A percentile compares a stretch with the other conserved stretches of the same genome.
These are phyloP conservation scores for Kernera saxatilis DNA, from an alignment of 345 rosid species.

Conservation along the genomic window DNA sequence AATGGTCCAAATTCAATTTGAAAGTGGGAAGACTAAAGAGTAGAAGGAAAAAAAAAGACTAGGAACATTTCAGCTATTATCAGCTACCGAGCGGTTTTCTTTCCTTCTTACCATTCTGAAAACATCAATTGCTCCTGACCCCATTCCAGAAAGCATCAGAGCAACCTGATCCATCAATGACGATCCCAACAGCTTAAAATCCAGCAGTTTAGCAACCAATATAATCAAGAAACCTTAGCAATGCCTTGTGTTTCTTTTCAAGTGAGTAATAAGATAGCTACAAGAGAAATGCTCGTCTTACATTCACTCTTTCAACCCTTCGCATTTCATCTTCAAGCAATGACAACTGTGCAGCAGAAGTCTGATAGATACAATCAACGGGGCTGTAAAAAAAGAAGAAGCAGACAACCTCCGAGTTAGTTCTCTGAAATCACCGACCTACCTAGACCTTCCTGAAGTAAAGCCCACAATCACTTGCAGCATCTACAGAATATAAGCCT, in stretches of 20 bases:
- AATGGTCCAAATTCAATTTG: not conserved
- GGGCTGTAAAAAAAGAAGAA: constrained; percentile 50
- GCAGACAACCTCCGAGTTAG: not conserved
- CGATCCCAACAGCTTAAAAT: not conserved
- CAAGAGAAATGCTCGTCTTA: constrained; percentile 29
- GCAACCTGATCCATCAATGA: constrained; percentile 63
- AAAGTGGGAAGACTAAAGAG: not conserved
- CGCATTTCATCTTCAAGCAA: constrained; percentile 99
- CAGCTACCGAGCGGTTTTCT: not conserved
- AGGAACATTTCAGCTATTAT: not conserved
- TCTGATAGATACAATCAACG: constrained; percentile 95
- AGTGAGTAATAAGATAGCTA: not conserved
- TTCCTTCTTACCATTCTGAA: constrained; percentile 70
- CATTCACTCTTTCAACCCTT: constrained; percentile 92
- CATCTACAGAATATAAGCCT: not conserved
- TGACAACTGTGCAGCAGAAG: constrained; percentile 85
- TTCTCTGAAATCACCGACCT: not conserved
- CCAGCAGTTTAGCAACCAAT: not conserved
- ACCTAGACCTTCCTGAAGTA: not conserved
- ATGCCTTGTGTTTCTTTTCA: not conserved
- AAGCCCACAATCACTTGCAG: not conserved
- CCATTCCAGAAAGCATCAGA: constrained; percentile 98
- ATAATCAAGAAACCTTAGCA: not conserved
- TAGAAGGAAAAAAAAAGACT: not conserved
- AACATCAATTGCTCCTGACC: constrained; percentile 61